phyloP scores from a whole-genome alignment of 768 basidiomycete species.

The Nidularia sp. region DNA sequence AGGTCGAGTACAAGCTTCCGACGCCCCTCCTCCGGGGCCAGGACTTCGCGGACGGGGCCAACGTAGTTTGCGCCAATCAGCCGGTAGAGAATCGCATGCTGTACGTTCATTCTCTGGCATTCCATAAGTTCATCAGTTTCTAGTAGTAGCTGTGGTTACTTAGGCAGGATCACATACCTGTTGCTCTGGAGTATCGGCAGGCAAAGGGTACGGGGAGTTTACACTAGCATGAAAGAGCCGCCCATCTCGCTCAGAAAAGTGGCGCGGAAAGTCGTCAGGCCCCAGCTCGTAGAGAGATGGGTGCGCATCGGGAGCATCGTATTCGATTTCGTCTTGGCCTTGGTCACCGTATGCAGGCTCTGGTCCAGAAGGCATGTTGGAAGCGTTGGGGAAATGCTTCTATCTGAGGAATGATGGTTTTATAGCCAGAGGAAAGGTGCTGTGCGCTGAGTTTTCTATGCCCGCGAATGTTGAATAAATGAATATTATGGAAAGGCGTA shows the following conservation, averaged over 20 bases:
- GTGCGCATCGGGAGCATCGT: background rate
- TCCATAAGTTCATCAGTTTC: too few relatives aligned
- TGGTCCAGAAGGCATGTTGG: too few relatives aligned
- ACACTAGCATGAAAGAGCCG: conserved; percentile 69
- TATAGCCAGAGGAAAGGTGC: too few relatives aligned
- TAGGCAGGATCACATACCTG: conserved; percentile 36
- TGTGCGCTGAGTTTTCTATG: too few relatives aligned
- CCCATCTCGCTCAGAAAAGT: conserved; percentile 54
- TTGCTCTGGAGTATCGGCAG: conserved; percentile 69
- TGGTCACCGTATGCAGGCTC: background rate
- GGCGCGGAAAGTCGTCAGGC: conserved; percentile 50
- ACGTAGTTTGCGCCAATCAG: conserved; percentile 55
- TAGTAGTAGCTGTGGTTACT: too few relatives aligned
- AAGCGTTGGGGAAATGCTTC: too few relatives aligned
- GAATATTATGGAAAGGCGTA: too few relatives aligned
- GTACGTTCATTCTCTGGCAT: conserved; percentile 46
- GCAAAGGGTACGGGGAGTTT: conserved; percentile 64
- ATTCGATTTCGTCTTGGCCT: background rate
- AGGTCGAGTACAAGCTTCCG: conserved; percentile 62
- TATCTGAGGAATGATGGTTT: too few relatives aligned
- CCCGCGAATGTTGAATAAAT: too few relatives aligned
- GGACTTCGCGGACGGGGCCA: conserved; percentile 53
- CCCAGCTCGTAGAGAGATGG: conserved; percentile 31
- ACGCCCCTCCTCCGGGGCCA: conserved; percentile 34
- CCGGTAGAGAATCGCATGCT: conserved; percentile 44